Percentiles rank a stretch among this genome's conserved stretches.
Evolutionary conservation across 768 basidiomycete species (phyloP).

Genomic region (Psilocybe sp.): DNA sequence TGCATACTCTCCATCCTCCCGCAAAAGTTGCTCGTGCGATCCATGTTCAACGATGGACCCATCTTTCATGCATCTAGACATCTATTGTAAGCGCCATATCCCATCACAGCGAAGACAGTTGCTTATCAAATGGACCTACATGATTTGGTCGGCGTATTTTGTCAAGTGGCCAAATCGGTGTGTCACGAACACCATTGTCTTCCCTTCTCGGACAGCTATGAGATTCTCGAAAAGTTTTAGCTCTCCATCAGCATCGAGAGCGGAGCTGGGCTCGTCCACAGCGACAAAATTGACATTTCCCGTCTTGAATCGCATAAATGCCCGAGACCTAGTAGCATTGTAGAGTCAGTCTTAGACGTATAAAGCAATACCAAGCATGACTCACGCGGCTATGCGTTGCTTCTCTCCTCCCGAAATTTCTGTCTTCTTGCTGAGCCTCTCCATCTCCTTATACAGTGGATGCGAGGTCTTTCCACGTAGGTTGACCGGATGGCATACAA

Average conservation of each 20-base stretch:
- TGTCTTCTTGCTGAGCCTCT: constrained; percentile 23
- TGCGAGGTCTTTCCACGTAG: constrained; percentile 28
- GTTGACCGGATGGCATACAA: constrained; percentile 22
- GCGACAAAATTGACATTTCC: constrained; percentile 43
- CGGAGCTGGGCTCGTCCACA: constrained; percentile 59
- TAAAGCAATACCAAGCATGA: neutral
- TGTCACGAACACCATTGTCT: constrained; percentile 55
- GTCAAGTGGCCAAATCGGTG: constrained; percentile 53
- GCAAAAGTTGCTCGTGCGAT: constrained; percentile 36
- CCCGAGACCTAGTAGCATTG: constrained; percentile 32
- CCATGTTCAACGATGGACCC: constrained; percentile 39
- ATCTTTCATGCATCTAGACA: constrained; percentile 41
- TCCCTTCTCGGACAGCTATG: constrained; percentile 34
- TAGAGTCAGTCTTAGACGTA: neutral
- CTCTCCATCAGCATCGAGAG: constrained; percentile 55
- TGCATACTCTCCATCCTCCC: constrained; percentile 34
- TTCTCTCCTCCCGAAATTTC: constrained; percentile 43
- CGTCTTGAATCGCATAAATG: constrained; percentile 41
- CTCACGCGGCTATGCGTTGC: constrained; percentile 44
- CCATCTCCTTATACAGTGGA: constrained; percentile 22
- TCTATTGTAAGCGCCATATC: neutral
- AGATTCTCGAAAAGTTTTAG: constrained; percentile 41
- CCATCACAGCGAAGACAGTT: neutral
- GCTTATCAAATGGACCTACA: constrained; percentile 31
- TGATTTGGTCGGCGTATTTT: constrained; percentile 45